Conservation (phyloP, 2,329 filamentous ascomycete species). For the Trichoderma aggressivum region DNA sequence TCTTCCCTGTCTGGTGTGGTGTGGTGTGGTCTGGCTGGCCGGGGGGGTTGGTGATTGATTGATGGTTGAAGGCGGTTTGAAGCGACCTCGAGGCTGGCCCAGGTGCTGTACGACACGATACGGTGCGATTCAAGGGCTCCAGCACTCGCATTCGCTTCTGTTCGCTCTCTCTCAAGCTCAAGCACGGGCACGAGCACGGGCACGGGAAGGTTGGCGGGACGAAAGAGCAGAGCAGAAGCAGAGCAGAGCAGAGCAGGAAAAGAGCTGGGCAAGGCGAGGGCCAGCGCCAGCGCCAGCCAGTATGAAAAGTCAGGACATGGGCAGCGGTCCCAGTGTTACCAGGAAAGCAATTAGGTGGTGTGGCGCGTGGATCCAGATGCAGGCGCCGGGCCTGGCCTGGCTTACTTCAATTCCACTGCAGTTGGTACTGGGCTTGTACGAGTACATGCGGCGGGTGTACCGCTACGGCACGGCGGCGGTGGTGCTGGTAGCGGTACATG, state of each 20-base stretch:
- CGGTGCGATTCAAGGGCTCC: not conserved
- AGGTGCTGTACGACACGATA: not conserved
- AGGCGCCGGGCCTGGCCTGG: not conserved
- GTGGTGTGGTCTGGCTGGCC: not conserved
- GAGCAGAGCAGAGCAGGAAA: not conserved
- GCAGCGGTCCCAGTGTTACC: slow-evolving; percentile 4
- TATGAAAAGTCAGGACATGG: not conserved
- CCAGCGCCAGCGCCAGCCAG: not conserved
- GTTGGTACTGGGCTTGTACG: too few relatives aligned
- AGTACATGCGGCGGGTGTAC: not conserved
- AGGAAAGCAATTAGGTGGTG: not conserved
- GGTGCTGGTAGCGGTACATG: not conserved
- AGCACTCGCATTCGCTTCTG: not conserved
- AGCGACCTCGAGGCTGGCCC: not conserved
- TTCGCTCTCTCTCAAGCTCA: not conserved
- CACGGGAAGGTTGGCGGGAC: not conserved
- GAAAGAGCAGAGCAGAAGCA: too few relatives aligned
- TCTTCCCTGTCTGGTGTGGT: not conserved
- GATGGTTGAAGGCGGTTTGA: too few relatives aligned
- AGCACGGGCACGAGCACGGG: not conserved
- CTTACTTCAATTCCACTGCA: too few relatives aligned
- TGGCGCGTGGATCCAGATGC: slow-evolving; percentile 9
- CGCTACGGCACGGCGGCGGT: not conserved
- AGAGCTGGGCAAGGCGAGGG: not conserved
- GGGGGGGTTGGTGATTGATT: not conserved